These are phyloP conservation scores for Populus hybrid DNA, from an alignment of 441 rosid species.

Conservation along the genomic window DNA sequence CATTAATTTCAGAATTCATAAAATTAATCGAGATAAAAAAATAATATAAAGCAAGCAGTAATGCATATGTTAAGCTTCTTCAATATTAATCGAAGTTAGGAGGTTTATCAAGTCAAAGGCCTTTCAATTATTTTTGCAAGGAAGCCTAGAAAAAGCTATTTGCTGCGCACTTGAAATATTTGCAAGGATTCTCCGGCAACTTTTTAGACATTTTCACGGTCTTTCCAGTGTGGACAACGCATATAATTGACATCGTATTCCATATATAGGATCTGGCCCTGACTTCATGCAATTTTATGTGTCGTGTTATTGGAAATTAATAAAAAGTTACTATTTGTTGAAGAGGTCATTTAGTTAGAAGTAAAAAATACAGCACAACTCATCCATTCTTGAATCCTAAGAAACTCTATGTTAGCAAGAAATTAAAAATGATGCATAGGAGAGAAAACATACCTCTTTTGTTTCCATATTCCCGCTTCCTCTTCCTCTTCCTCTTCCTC, in stretches of 20 bases:
- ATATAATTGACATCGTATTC: neutral
- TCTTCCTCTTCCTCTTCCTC: neutral
- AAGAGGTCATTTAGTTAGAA: neutral
- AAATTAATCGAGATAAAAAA: too few species aligned
- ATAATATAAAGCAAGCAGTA: too few species aligned
- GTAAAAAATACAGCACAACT: neutral
- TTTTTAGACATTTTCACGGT: neutral
- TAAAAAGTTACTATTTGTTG: neutral
- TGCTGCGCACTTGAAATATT: neutral
- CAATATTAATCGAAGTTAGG: too few species aligned
- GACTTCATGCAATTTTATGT: neutral
- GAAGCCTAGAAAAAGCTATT: neutral
- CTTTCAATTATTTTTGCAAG: neutral
- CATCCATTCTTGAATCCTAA: neutral
- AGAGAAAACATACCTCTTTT: neutral
- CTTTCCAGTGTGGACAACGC: neutral
- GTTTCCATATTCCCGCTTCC: neutral
- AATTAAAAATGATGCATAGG: neutral
- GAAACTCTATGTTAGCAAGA: neutral
- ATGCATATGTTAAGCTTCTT: too few species aligned
- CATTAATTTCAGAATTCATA: accelerated
- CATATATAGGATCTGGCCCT: neutral
- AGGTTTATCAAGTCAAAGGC: neutral
- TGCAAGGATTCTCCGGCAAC: neutral
- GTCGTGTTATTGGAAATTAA: neutral